These are phyloP conservation scores for Pogostemon cablin DNA, from an alignment of 257 asterid species.

Conservation along the genomic window DNA sequence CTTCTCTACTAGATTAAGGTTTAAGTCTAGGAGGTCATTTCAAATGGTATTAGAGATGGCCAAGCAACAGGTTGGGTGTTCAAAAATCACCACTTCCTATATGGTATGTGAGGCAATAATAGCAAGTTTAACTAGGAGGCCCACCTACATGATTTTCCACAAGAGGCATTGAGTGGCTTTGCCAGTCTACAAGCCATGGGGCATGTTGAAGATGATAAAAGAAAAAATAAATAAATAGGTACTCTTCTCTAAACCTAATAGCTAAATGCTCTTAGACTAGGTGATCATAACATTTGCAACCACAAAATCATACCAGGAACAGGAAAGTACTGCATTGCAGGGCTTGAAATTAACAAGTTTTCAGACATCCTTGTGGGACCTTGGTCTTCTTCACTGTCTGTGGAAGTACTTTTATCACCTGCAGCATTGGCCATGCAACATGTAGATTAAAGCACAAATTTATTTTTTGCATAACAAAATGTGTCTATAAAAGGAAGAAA, in stretches of 20 bases:
- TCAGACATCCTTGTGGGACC: constrained; percentile 33
- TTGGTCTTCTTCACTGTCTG: constrained; percentile 47
- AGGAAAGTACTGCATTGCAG: constrained; percentile 38
- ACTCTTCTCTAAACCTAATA: neutral
- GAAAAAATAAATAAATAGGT: neutral
- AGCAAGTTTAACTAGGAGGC: no score
- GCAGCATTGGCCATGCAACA: constrained; percentile 33
- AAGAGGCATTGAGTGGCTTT: no score
- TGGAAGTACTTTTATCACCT: constrained; percentile 60
- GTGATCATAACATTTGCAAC: neutral
- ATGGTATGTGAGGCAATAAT: no score
- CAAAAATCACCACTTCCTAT: no score
- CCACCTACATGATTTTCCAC: no score
- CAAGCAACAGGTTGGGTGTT: no score
- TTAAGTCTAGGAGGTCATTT: no score
- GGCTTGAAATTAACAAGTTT: constrained; percentile 33
- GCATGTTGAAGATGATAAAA: neutral
- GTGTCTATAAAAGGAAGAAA: neutral
- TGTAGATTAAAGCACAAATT: constrained; percentile 7
- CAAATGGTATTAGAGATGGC: no score
- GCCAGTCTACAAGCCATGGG: no score
- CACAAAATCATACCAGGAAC: constrained; percentile 46
- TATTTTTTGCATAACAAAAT: constrained; percentile 15
- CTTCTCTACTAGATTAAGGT: neutral
- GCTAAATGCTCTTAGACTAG: neutral